These are phyloP conservation scores for Colletotrichum tamarilloi DNA, from an alignment of 2,329 filamentous ascomycete genomes.

Conservation along the genomic window DNA sequence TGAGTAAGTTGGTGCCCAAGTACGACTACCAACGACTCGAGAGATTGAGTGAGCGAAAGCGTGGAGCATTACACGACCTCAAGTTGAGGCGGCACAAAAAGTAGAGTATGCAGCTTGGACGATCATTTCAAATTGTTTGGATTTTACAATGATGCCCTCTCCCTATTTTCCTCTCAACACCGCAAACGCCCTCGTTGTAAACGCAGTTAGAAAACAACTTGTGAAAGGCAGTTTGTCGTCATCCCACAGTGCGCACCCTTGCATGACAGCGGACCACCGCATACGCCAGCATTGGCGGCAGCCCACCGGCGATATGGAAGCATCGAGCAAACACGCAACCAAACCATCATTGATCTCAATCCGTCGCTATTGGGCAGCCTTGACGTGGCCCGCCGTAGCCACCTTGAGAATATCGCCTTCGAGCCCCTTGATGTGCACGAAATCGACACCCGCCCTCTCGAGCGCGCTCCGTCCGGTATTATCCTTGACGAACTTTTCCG, in stretches of 20 bases:
- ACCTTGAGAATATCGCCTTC: constrained; percentile 84
- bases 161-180: background rate
- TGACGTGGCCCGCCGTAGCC: constrained; percentile 81
- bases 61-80: background rate
- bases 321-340: background rate
- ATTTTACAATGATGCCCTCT: background rate
- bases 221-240: background rate
- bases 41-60: background rate
- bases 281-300: background rate
- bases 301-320: background rate
- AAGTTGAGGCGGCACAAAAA: background rate
- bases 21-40: background rate
- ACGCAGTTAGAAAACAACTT: background rate
- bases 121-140: background rate
- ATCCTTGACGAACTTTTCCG: constrained; percentile 86
- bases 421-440: constrained; percentile 78
- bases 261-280: background rate
- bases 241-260: background rate
- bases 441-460: constrained; percentile 77
- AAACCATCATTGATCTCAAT: background rate
- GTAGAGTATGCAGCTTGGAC: background rate
- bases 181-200: background rate
- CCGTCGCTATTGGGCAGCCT: background rate
- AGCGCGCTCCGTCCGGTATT: constrained; percentile 81
- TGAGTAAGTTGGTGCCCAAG: background rate